phyloP scores from a whole-genome alignment of 2,329 filamentous ascomycete species.

The Epichloe coenophiala region DNA sequence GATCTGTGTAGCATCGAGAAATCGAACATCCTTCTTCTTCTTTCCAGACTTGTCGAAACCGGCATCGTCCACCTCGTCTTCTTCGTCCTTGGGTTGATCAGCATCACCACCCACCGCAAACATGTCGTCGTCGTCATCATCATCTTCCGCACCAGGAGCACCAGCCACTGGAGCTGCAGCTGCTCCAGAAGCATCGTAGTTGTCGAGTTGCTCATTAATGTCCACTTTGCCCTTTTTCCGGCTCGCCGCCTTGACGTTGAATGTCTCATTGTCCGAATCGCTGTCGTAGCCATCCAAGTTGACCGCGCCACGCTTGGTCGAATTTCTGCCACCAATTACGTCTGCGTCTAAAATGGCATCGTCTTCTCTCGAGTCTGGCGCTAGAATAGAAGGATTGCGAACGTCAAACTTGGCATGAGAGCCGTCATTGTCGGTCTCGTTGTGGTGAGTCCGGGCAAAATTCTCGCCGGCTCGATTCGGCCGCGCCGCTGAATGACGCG shows the following conservation, averaged over 20 bases:
- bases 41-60: conserved; percentile 31
- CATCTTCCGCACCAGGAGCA: conserved; percentile 20
- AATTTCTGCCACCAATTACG: conserved; percentile 68
- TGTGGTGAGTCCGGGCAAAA: conserved; percentile 62
- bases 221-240: conserved; percentile 37
- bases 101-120: conserved; percentile 56
- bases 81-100: conserved; percentile 23
- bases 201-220: conserved; percentile 38
- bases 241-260: conserved; percentile 58
- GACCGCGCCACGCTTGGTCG: conserved; percentile 82
- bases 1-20: conserved; percentile 50
- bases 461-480: conserved; percentile 75
- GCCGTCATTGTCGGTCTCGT: conserved; percentile 33
- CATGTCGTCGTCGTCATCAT: conserved; percentile 67
- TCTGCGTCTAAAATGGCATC: conserved; percentile 75
- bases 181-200: conserved; percentile 33
- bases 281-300: conserved; percentile 96
- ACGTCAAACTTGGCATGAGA: conserved; percentile 90
- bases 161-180: conserved; percentile 21
- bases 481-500: conserved; percentile 35
- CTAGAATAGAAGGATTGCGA: conserved; percentile 85
- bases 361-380: conserved; percentile 60
- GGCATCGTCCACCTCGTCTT: conserved; percentile 21
- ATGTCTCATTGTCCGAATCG: conserved; percentile 84
- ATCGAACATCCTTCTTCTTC: conserved; percentile 49